A percentile compares a stretch with the other conserved stretches of the same genome.
Conservation (phyloP, 306 rosid species). For the Acacia melanoxylon region DNA sequence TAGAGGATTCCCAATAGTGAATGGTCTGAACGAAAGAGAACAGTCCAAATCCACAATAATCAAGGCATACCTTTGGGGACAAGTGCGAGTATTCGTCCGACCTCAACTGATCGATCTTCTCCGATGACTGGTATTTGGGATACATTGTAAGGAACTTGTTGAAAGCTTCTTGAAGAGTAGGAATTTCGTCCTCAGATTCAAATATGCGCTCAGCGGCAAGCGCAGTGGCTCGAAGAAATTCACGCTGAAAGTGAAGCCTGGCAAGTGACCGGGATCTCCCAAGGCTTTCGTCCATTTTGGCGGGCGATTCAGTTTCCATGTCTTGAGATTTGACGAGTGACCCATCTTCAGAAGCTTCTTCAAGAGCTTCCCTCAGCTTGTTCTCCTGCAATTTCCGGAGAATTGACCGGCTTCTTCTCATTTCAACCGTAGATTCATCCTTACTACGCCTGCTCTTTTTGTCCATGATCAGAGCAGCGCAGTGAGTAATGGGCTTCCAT, state of each 20-base stretch:
- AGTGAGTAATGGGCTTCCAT: constrained; percentile 81
- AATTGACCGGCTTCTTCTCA: constrained; percentile 48
- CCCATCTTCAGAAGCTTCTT: constrained; percentile 78
- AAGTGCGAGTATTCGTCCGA: constrained; percentile 77
- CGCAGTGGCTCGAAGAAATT: constrained; percentile 68
- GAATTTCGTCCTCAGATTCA: constrained; percentile 68
- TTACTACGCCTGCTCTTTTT: constrained; percentile 53
- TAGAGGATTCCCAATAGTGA: constrained; percentile 94
- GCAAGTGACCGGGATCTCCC: constrained; percentile 67
- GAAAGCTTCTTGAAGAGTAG: constrained; percentile 62
- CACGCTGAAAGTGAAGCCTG: constrained; percentile 68
- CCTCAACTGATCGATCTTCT: constrained; percentile 89
- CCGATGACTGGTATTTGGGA: constrained; percentile 79
- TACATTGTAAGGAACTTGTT: constrained; percentile 89
- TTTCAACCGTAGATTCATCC: constrained; percentile 49
- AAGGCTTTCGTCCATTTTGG: constrained; percentile 49
- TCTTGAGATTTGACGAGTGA: constrained; percentile 60
- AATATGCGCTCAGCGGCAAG: constrained; percentile 73
- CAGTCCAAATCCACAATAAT: constrained; percentile 95
- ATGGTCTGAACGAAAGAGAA: constrained; percentile 89
- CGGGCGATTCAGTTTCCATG: constrained; percentile 52
- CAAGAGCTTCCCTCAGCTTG: constrained; percentile 77
- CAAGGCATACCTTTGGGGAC: constrained; percentile 96
- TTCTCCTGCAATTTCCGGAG: constrained; percentile 67
- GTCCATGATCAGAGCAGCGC: constrained; percentile 68